Percentiles rank a stretch among this genome's conserved stretches.
Evolutionary conservation across 306 rosid genomes (phyloP).

Genomic region (Benincasa hispida): DNA sequence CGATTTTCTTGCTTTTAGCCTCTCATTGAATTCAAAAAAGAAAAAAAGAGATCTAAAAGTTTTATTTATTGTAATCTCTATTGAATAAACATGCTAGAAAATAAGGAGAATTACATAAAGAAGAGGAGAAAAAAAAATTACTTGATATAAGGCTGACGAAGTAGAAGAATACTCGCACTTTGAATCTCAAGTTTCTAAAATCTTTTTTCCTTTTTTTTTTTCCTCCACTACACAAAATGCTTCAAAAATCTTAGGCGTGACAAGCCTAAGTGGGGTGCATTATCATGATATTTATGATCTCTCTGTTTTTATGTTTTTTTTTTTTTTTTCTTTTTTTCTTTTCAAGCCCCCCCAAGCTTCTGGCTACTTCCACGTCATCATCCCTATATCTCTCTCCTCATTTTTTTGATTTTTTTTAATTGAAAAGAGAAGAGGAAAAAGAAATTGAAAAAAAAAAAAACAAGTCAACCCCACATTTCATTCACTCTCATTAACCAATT

Average conservation of each 20-base stretch:
- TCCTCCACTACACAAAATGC: conserved; percentile 1
- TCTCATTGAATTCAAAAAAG: too few species aligned
- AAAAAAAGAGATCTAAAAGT: too few species aligned
- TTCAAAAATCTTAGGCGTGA: conserved; percentile 10
- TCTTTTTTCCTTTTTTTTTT: too few species aligned
- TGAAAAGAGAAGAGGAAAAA: not conserved
- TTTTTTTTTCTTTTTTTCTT: too few species aligned
- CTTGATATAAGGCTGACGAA: not conserved
- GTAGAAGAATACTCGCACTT: not conserved
- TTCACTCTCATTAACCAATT: conserved; percentile 8
- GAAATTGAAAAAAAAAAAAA: not conserved
- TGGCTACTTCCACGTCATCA: conserved; percentile 19
- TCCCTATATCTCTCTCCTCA: not conserved
- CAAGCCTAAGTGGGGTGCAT: conserved; percentile 13
- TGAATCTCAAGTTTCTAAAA: not conserved
- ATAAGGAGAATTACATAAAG: not conserved
- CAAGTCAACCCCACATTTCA: conserved; percentile 13
- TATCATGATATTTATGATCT: not conserved
- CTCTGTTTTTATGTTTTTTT: not conserved
- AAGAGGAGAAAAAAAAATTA: not conserved
- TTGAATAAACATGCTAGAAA: not conserved
- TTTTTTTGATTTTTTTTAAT: not conserved
- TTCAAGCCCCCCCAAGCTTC: not conserved
- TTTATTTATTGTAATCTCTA: not conserved
- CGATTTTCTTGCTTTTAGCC: too few species aligned